A percentile compares a stretch with the other conserved stretches of the same genome.
Conservation (phyloP, 2,329 filamentous ascomycete genomes). For the Fusarium lyarnte region DNA sequence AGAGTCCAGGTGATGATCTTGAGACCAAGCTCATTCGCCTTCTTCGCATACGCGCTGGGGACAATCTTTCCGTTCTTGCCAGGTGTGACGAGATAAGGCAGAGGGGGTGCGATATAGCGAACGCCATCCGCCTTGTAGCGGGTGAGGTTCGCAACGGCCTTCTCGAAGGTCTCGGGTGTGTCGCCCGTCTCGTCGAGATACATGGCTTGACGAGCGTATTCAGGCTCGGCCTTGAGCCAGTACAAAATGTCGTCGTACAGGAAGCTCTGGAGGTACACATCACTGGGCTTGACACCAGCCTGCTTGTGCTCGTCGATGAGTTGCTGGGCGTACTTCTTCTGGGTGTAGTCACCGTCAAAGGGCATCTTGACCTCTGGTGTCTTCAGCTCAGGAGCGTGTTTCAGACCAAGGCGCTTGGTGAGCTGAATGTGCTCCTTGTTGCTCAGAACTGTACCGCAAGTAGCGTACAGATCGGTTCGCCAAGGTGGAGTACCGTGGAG, state of each 20-base stretch:
- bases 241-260: constrained; percentile 71
- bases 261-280: constrained; percentile 74
- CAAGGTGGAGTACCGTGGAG: constrained; percentile 67
- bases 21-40: constrained; percentile 68
- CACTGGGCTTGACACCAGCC: constrained; percentile 60
- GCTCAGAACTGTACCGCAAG: constrained; percentile 69
- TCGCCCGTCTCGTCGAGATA: constrained; percentile 72
- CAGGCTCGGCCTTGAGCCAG: constrained; percentile 71
- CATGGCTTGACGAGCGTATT: constrained; percentile 69
- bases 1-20: constrained; percentile 75
- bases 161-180: constrained; percentile 58
- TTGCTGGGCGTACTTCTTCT: constrained; percentile 71
- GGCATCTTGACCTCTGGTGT: constrained; percentile 76
- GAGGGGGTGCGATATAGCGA: constrained; percentile 69
- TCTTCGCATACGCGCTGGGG: constrained; percentile 69
- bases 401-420: constrained; percentile 65
- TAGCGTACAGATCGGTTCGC: constrained; percentile 72
- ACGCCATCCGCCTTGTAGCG: constrained; percentile 67
- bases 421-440: constrained; percentile 71
- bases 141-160: constrained; percentile 66
- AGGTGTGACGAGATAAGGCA: constrained; percentile 67
- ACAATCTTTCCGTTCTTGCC: constrained; percentile 64
- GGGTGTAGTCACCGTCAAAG: constrained; percentile 70
- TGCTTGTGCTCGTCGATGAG: constrained; percentile 68
- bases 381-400: constrained; percentile 76